Base-by-base conservation (phyloP, 139 green algal species). In the Chlamydomonas incerta region DNA sequence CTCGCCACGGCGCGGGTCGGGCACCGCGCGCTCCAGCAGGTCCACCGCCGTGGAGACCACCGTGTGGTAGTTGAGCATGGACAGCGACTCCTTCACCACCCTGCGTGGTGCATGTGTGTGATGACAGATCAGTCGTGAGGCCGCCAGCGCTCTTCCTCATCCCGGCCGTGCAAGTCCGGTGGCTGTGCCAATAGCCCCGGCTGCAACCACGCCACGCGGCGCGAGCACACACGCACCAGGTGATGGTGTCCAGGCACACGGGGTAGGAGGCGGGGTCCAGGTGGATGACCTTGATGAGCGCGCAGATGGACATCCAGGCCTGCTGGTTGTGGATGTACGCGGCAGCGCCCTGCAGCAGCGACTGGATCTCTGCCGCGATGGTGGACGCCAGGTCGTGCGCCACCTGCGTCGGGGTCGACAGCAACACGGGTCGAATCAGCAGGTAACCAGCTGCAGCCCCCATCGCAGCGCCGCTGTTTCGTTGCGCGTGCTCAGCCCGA, bases 251-350 rank as follows among this genome's bases (percentile, higher is more conserved):
- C 47, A 95, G 92, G 46, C 94, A 94, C 3, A 90, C 79, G 4
- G 91, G 90, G 74, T 92, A 93, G 20, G 95, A 94, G 23, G 94
- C 89, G 0, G 91, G 92, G 81, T 96, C 91, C 47, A 92, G 88
- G 24, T 94, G 90, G 28, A 93, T 96, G 80, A 96, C 95, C 66
- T 92, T 94, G 70, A 98, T 91, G 26, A 99, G 90, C 34, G 88
- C 87, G 76, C 92, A 95, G 9, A 98, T 90, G 29, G 94, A 97
- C 31, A 93, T 88, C 97, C 97, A 99, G 31, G 93, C 94, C 65
- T 90, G 88, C 66, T 94, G 91, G 18, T 88, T 94, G 46, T 91
- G 90, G 35, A 98, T 95, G 88, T 96, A 95, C 0, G 88, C 87
- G 2, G 94, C 94, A 34, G 91, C 91, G 31, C 85, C 91, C 82